These are phyloP conservation scores for Mucor indicus DNA, from an alignment of 371 early-diverging fungal species.

Conservation along the genomic window DNA sequence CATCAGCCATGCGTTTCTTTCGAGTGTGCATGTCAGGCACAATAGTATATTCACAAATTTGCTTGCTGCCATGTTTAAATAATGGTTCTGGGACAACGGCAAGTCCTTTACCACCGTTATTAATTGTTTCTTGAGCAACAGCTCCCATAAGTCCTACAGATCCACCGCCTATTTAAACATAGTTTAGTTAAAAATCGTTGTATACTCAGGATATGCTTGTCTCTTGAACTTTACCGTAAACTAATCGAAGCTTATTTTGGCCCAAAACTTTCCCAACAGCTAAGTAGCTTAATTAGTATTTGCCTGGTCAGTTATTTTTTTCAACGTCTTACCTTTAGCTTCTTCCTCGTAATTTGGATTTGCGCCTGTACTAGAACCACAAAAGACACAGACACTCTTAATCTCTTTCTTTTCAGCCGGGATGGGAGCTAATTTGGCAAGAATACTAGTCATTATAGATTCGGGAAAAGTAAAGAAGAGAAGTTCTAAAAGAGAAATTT, in stretches of 20 bases:
- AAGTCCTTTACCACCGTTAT: slow-evolving; percentile 55
- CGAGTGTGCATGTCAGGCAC: slow-evolving; percentile 86
- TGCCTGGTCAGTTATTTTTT: slow-evolving; percentile 34
- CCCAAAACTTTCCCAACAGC: slow-evolving; percentile 67
- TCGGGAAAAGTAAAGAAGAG: no score
- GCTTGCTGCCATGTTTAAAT: slow-evolving; percentile 39
- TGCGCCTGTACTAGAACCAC: slow-evolving; percentile 60
- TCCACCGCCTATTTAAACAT: slow-evolving; percentile 72
- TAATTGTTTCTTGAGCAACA: slow-evolving; percentile 62
- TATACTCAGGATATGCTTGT: not conserved
- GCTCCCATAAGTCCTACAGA: slow-evolving; percentile 78
- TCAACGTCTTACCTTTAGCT: slow-evolving; percentile 44
- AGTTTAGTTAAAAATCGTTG: no score
- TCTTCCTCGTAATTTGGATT: slow-evolving; percentile 54
- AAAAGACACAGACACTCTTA: slow-evolving; percentile 73
- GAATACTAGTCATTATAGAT: not conserved
- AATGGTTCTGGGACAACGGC: slow-evolving; percentile 78
- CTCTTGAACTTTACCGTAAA: slow-evolving; percentile 60
- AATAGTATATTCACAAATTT: slow-evolving; percentile 57
- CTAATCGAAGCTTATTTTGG: slow-evolving; percentile 63
- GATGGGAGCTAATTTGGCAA: not conserved
- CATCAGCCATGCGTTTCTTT: slow-evolving; percentile 74
- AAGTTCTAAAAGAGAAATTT: no score
- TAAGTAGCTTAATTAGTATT: no score
- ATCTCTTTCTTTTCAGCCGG: slow-evolving; percentile 15